phyloP scores from a whole-genome alignment of 2,329 filamentous ascomycete species.

The Penicillium palitans region DNA sequence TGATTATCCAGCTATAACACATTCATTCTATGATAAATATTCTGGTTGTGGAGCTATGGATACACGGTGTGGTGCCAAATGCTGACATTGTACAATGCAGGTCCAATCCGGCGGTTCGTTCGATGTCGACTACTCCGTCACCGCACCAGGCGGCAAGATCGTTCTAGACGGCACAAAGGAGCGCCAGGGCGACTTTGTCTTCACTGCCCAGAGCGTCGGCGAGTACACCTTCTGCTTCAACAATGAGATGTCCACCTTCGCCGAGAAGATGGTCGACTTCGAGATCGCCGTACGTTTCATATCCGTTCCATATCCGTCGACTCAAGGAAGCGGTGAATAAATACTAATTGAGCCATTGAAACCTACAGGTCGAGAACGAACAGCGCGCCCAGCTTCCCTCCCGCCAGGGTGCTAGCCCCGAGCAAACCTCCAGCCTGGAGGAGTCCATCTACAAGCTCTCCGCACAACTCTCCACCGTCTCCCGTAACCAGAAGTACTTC shows the following conservation, averaged over 20 bases:
- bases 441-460: constrained; percentile 96
- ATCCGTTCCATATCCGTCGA: constrained; percentile 17
- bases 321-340: neutral
- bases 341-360: neutral
- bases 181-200: constrained; percentile 96
- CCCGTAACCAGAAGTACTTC: constrained; percentile 98
- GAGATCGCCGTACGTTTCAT: constrained; percentile 76
- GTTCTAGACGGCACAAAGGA: constrained; percentile 87
- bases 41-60: neutral
- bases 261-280: constrained; percentile 97
- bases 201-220: constrained; percentile 81
- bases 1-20: neutral
- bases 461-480: constrained; percentile 88
- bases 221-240: constrained; percentile 98
- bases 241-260: constrained; percentile 97
- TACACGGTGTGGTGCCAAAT: neutral
- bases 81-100: constrained; percentile 48
- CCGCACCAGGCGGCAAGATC: constrained; percentile 75
- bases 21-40: neutral
- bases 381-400: constrained; percentile 76
- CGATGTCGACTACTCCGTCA: constrained; percentile 90
- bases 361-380: constrained; percentile 81
- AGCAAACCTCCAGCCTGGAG: constrained; percentile 85
- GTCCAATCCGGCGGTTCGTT: constrained; percentile 98
- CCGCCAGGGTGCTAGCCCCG: constrained; percentile 82